Conservation (phyloP, 2,329 filamentous ascomycete genomes). For the Monosporascus ibericus region DNA sequence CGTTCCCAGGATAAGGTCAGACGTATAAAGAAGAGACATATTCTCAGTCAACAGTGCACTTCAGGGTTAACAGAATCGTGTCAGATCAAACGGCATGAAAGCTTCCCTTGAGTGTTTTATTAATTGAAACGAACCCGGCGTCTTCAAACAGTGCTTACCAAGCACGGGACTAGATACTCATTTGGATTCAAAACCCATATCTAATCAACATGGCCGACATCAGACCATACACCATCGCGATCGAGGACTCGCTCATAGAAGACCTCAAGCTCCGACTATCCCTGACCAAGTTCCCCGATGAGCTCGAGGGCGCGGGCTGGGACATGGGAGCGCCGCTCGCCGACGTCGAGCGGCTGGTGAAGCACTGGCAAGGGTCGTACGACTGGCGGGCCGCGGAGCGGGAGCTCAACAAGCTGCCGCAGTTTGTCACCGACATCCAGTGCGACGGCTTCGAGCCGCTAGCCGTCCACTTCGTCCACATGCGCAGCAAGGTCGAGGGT, state of each 20-base stretch:
- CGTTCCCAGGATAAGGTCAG: no score
- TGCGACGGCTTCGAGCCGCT: constrained; percentile 31
- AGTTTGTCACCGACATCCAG: constrained; percentile 29
- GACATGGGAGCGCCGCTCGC: constrained; percentile 30
- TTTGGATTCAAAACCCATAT: no score
- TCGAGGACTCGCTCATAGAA: constrained; percentile 25
- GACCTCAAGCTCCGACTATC: constrained; percentile 28
- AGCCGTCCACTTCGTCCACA: constrained; percentile 33
- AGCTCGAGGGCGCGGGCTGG: constrained; percentile 32
- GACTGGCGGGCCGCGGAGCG: constrained; percentile 30
- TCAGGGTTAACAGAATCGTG: no score
- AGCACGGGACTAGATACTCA: no score
- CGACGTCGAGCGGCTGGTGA: constrained; percentile 28
- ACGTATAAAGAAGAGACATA: no score
- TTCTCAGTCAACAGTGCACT: no score
- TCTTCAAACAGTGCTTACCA: no score
- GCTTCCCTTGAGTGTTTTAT: no score
- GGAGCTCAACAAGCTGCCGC: constrained; percentile 28
- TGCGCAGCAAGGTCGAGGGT: constrained; percentile 21
- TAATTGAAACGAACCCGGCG: no score
- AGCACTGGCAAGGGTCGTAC: constrained; percentile 28
- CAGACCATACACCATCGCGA: constrained; percentile 27
- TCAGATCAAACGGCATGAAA: no score
- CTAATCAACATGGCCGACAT: constrained; percentile 20
- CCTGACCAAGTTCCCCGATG: constrained; percentile 31